Percentiles rank a stretch among this genome's conserved stretches.
Evolutionary conservation across 140 eudicot genomes (phyloP).

Genomic region (Bidens hawaiensis): DNA sequence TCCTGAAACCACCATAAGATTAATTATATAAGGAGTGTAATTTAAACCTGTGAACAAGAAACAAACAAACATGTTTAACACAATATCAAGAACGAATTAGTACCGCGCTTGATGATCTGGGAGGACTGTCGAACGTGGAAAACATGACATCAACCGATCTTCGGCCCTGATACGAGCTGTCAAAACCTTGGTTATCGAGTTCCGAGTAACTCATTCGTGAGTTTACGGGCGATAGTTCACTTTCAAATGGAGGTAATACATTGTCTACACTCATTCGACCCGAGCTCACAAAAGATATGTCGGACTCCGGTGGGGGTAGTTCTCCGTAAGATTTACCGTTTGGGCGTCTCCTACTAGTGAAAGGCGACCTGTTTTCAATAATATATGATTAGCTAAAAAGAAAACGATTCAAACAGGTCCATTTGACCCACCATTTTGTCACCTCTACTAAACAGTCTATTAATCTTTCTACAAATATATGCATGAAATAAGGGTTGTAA

Average conservation of each 20-base stretch:
- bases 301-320: slow-evolving; percentile 40
- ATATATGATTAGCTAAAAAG: background rate
- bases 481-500: no score
- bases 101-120: slow-evolving; percentile 38
- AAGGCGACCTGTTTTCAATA: slow-evolving; percentile 63
- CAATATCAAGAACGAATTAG: slow-evolving; percentile 16
- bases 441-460: slow-evolving; percentile 4
- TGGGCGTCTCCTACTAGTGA: slow-evolving; percentile 40
- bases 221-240: slow-evolving; percentile 31
- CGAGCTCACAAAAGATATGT: slow-evolving; percentile 64
- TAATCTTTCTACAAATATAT: slow-evolving; percentile 10
- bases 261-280: slow-evolving; percentile 59
- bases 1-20: slow-evolving; percentile 41
- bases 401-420: background rate
- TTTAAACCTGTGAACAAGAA: background rate
- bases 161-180: slow-evolving; percentile 37
- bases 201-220: slow-evolving; percentile 64
- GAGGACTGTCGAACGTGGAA: slow-evolving; percentile 40
- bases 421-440: slow-evolving; percentile 2
- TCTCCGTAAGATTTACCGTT: slow-evolving; percentile 65
- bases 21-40: background rate
- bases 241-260: slow-evolving; percentile 44
- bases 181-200: slow-evolving; percentile 41
- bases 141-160: slow-evolving; percentile 40
- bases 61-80: background rate